These are phyloP conservation scores for Hippophae gyantsensis DNA, from an alignment of 306 rosid species.

Conservation along the genomic window DNA sequence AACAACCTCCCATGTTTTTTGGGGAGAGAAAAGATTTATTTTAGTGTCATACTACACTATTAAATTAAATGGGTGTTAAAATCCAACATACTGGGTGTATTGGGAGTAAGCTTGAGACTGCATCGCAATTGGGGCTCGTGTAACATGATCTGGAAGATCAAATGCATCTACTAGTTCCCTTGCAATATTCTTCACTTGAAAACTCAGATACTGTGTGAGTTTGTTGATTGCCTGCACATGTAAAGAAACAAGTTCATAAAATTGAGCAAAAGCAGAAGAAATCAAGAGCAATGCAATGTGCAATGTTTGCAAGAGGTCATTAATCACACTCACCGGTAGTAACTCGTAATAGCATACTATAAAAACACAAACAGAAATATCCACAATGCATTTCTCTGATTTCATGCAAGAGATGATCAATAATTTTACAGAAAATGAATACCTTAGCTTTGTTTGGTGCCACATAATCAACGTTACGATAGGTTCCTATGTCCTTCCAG, in stretches of 20 bases:
- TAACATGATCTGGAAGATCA: slow-evolving; percentile 75
- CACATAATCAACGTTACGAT: slow-evolving; percentile 88
- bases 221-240: slow-evolving; percentile 81
- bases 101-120: slow-evolving; percentile 73
- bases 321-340: too few species aligned
- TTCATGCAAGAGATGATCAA: too few species aligned
- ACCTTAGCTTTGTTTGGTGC: slow-evolving; percentile 99
- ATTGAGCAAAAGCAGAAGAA: neutral
- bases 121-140: slow-evolving; percentile 87
- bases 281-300: neutral
- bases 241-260: slow-evolving; percentile 2
- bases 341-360: too few species aligned
- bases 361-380: too few species aligned
- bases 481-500: slow-evolving; percentile 97
- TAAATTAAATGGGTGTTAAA: slow-evolving; percentile 9
- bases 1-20: too few species aligned
- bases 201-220: slow-evolving; percentile 68
- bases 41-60: too few species aligned
- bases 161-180: slow-evolving; percentile 74
- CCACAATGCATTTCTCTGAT: too few species aligned
- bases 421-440: slow-evolving; percentile 1
- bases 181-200: slow-evolving; percentile 82
- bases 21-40: too few species aligned
- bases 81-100: slow-evolving; percentile 67
- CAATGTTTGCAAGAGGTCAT: too few species aligned